A percentile compares a stretch with the other conserved stretches of the same genome.
phyloP scores from a whole-genome alignment of 441 rosid genomes.

The Jatropha multifida region DNA sequence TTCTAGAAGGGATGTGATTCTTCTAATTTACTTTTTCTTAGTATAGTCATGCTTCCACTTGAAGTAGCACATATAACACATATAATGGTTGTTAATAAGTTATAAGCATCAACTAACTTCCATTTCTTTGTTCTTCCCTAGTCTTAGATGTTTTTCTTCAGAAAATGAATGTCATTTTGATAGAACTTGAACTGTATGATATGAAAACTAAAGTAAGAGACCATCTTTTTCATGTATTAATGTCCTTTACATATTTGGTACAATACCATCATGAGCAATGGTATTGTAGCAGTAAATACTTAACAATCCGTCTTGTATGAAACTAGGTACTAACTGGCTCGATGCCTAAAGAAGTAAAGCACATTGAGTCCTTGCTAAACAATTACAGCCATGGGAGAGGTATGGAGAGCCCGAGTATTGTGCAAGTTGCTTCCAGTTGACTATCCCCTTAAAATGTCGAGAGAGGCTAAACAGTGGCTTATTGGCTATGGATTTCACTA shows the following conservation, averaged over 20 bases:
- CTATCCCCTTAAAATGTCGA: neutral
- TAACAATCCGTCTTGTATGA: neutral
- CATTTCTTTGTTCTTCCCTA: neutral
- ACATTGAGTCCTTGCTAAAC: constrained; percentile 70
- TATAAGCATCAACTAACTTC: neutral
- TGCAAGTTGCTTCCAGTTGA: constrained; percentile 34
- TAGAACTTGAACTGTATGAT: neutral
- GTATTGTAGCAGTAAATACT: neutral
- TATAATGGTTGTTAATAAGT: no score
- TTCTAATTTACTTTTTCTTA: neutral
- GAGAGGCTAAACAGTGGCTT: neutral
- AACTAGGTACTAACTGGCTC: constrained; percentile 92
- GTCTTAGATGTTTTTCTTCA: neutral
- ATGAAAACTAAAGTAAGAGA: neutral
- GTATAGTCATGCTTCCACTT: neutral
- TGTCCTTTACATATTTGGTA: neutral
- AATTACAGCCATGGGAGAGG: constrained; percentile 40
- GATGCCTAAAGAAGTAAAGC: constrained; percentile 89
- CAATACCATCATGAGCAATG: neutral
- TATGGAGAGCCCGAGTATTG: constrained; percentile 19
- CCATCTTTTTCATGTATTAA: neutral
- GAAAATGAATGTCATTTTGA: neutral
- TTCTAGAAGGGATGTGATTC: neutral
- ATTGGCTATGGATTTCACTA: neutral
- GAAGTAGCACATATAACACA: neutral